Base-by-base conservation (phyloP, 257 asterid species). In the Solanum pennellii region DNA sequence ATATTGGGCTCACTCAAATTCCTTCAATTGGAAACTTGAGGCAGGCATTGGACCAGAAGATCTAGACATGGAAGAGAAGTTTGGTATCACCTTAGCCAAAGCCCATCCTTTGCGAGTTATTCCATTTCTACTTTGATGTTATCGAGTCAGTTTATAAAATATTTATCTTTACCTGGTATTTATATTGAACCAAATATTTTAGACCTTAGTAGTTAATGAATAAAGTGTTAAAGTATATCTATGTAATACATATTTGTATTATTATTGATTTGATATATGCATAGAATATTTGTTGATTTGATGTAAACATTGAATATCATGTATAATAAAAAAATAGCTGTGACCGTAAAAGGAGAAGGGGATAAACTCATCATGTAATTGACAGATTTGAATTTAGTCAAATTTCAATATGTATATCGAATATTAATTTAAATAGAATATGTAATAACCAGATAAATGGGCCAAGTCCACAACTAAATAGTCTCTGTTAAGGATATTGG, bases 1-100 rank as follows among this genome's bases (percentile, higher is more conserved):
- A 83, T 87, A 66, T 69, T 83, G 74, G 87, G 87, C 3, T 82
- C 89, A 1, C 69, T 87, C 7, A 13, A 71, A 87, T 75, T 65
- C 86, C 21, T 87, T 87, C 12, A 62, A 87, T 18, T 83, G 89
- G 89, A 65, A 80, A 23, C 82, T 87, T 21, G 89, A 80, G 0
- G 60, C 20, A 68, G 13, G 0, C 2, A 14, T 42, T 77, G 83
- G 1, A 0, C 83, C 83, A 41, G 0, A n/a, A 14, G 84, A 83
- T 0, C 47, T 87, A 27, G 76, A 87, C 74, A 66, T 82, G 82
- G 86, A 82, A 42, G 89, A 47, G 11, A 87, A 83, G 44, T 82
- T 83, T 25, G 89, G 89, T 31, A 1, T 87, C 5, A 45, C 74
- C 52, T 27, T 87, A 45, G 69, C 56, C 25, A 87, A 80, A 66